Conservation (phyloP, 2,329 filamentous ascomycete species). For the Immersiporthe knoxdaviesiana region DNA sequence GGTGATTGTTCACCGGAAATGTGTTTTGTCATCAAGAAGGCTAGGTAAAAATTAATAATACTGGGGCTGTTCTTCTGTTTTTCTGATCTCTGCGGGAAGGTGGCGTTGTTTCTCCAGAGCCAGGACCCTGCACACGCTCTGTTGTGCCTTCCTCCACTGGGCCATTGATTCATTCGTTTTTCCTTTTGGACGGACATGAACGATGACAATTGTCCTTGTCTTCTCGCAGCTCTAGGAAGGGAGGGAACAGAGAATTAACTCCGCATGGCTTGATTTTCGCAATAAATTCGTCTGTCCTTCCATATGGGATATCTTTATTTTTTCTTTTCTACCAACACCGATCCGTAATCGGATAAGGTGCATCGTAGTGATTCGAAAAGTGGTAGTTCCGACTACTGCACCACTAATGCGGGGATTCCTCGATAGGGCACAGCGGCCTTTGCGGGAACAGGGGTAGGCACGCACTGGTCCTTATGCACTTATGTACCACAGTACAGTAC, state of each 20-base stretch:
- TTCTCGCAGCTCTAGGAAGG: neutral
- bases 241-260: no score
- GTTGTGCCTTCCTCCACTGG: no score
- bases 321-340: no score
- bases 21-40: neutral
- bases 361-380: no score
- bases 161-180: neutral
- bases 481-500: neutral
- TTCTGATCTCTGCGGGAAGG: neutral
- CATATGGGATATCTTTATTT: neutral
- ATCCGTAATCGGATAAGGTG: neutral
- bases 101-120: neutral
- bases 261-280: neutral
- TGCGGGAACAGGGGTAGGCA: neutral
- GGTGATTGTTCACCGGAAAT: no score
- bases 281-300: neutral
- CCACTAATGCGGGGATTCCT: neutral
- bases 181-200: neutral
- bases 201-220: neutral
- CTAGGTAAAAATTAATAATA: neutral
- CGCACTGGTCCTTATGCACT: neutral
- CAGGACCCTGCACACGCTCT: neutral
- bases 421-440: neutral
- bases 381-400: neutral
- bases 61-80: neutral